phyloP scores from a whole-genome alignment of 306 rosid species.

The Fagus crenata region DNA sequence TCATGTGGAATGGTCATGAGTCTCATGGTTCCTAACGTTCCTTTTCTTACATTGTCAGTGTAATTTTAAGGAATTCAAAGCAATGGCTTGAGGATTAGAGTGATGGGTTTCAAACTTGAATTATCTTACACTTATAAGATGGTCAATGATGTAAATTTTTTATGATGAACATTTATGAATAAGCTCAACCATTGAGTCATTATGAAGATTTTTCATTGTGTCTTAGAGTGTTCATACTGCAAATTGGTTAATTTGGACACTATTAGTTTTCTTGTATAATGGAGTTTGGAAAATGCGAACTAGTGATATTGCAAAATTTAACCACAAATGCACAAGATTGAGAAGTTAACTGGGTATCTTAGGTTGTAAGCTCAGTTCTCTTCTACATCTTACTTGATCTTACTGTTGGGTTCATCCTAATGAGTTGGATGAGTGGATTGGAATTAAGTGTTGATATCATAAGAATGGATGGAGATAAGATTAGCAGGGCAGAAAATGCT shows the following conservation, averaged over 20 bases:
- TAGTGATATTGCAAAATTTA: not conserved
- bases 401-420: not conserved
- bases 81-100: not conserved
- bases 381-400: not conserved
- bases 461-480: slow-evolving; percentile 2
- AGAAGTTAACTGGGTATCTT: not conserved
- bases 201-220: not conserved
- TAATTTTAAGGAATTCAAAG: not conserved
- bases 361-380: not conserved
- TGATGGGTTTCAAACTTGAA: not conserved
- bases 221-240: not conserved
- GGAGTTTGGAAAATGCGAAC: not conserved
- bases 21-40: not conserved
- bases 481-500: not conserved
- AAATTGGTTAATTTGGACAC: not conserved
- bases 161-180: not conserved
- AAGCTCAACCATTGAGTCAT: not conserved
- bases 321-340: not conserved
- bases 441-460: not conserved
- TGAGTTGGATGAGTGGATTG: not conserved
- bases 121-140: not conserved
- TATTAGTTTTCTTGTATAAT: not conserved
- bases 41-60: not conserved
- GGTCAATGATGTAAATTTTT: not conserved
- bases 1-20: too few species aligned